Evolutionary conservation across 352 stramenopile genomes (phyloP).

Genomic region (Globisporangium takayamanum): DNA sequence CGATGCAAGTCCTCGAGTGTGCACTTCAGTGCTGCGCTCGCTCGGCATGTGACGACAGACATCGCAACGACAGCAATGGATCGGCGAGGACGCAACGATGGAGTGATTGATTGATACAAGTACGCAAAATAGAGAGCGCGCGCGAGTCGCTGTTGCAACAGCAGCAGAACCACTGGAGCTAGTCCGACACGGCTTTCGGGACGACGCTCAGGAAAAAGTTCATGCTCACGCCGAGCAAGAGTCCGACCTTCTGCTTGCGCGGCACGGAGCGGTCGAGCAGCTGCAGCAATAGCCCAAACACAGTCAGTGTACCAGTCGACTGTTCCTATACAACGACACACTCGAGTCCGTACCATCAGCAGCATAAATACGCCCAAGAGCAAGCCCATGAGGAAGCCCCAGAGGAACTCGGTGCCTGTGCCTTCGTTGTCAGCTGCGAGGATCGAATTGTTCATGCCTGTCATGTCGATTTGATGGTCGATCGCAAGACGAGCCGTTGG

Average conservation of each 20-base stretch:
- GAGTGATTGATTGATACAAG: not conserved
- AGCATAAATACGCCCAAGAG: conserved; percentile 88
- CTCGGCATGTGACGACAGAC: too few species aligned
- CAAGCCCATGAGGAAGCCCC: conserved; percentile 84
- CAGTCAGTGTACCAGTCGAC: not conserved
- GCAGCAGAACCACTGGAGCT: conserved; percentile 6
- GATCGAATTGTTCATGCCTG: conserved; percentile 76
- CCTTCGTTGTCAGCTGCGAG: conserved; percentile 84
- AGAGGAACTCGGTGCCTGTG: conserved; percentile 83
- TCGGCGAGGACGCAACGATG: not conserved
- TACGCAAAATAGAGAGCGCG: not conserved
- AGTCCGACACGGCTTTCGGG: conserved; percentile 66
- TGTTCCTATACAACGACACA: conserved; percentile 6
- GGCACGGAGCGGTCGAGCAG: conserved; percentile 81
- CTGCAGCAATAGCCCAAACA: conserved; percentile 19
- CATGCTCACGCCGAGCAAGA: conserved; percentile 83
- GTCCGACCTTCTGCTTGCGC: conserved; percentile 81
- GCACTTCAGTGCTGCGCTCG: too few species aligned
- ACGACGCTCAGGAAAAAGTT: conserved; percentile 88
- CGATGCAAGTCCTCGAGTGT: too few species aligned
- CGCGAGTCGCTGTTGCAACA: not conserved
- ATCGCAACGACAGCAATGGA: too few species aligned
- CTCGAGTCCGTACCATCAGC: conserved; percentile 53
- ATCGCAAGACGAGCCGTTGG: conserved; percentile 60
- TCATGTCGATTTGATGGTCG: conserved; percentile 83